These are phyloP conservation scores for Nannochloropsis gaditana DNA, from an alignment of 108 stramenopile genomes.

Conservation along the genomic window DNA sequence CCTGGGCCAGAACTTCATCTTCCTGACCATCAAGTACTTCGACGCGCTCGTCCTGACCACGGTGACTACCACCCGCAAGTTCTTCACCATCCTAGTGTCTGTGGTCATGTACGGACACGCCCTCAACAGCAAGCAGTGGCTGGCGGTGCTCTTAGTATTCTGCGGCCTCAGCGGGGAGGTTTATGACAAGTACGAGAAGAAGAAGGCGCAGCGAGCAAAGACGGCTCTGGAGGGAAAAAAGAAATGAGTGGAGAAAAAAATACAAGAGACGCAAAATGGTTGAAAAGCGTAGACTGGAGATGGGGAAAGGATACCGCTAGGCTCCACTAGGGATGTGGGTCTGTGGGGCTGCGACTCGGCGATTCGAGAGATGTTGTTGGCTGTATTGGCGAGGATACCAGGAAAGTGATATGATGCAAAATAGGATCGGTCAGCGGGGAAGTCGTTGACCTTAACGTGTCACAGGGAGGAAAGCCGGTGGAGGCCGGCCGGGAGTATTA, in stretches of 20 bases:
- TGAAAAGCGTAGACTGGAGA: not conserved
- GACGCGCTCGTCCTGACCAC: constrained; percentile 90
- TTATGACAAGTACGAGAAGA: constrained; percentile 37
- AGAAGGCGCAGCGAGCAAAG: constrained; percentile 22
- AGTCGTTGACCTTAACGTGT: no score
- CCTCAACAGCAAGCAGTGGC: constrained; percentile 51
- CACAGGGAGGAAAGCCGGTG: no score
- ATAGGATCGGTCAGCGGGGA: no score
- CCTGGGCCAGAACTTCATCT: constrained; percentile 96
- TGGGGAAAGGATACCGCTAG: no score
- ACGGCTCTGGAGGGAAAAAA: not conserved
- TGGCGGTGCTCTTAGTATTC: constrained; percentile 36
- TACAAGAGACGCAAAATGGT: not conserved
- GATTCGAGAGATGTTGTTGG: no score
- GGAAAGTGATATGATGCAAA: no score
- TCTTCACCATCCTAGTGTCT: constrained; percentile 85
- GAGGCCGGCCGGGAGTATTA: no score
- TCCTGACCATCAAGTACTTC: constrained; percentile 94
- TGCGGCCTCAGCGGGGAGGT: constrained; percentile 30
- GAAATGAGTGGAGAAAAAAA: constrained; percentile 20
- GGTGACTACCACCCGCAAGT: constrained; percentile 96
- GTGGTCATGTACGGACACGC: constrained; percentile 81
- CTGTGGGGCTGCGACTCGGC: no score
- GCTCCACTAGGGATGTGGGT: no score
- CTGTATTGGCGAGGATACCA: no score